Evolutionary conservation across 179 eudicot genomes (phyloP).

Genomic region (Actinidia arguta): DNA sequence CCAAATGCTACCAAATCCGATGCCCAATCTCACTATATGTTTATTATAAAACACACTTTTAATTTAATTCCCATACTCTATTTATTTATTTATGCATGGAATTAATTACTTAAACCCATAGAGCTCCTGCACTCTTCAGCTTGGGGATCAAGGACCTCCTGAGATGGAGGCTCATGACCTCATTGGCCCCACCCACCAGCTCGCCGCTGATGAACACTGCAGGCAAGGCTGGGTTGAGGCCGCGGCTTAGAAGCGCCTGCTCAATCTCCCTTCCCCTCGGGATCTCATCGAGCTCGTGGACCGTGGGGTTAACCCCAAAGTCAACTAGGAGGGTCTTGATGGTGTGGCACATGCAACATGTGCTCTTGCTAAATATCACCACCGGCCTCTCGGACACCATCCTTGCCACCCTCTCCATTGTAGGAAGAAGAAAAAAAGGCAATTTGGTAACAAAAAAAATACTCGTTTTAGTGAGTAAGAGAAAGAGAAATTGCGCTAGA

Average conservation of each 20-base stretch:
- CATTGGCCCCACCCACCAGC: constrained; percentile 31
- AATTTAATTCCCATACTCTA: background rate
- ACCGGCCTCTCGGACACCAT: constrained; percentile 31
- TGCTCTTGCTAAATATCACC: constrained; percentile 41
- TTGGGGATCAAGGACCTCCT: constrained; percentile 22
- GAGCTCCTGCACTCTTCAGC: constrained; percentile 31
- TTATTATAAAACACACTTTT: background rate
- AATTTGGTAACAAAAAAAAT: too few relatives aligned
- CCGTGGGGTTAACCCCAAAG: constrained; percentile 25
- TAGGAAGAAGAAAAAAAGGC: too few relatives aligned
- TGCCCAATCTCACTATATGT: background rate
- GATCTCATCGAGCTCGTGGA: constrained; percentile 37
- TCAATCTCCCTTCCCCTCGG: constrained; percentile 34
- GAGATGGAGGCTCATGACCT: constrained; percentile 36
- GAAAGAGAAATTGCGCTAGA: too few relatives aligned
- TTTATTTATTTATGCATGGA: background rate
- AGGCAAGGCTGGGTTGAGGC: constrained; percentile 31
- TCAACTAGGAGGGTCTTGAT: constrained; percentile 30
- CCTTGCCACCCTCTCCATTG: constrained; percentile 24
- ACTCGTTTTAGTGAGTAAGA: too few relatives aligned
- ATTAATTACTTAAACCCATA: constrained; percentile 26
- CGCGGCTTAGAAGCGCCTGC: constrained; percentile 26
- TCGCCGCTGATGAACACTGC: constrained; percentile 36
- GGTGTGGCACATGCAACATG: constrained; percentile 31
- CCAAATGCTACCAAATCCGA: background rate